Evolutionary conservation across 1,284 basidiomycete species (phyloP), one percentile per base, ranked within the genome.

Genomic region (Ustilago bromivora): DNA sequence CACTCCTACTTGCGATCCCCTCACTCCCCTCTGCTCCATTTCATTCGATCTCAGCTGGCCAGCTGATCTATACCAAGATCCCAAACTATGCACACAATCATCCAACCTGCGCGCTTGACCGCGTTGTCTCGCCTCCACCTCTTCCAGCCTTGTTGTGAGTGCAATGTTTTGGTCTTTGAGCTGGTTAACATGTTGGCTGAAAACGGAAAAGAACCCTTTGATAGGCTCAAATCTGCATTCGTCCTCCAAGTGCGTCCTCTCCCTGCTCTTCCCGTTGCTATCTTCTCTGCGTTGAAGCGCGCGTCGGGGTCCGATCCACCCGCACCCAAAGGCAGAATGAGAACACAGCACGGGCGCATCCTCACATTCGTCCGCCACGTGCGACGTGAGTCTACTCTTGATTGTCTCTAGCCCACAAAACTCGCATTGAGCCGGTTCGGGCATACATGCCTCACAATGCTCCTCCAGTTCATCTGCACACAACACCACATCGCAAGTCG

Each of bases 201-300:
- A 69, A n/a, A 66, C 19, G 32, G 17, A n/a, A 31, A 81, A 70
- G 35, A 78, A 81, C 4, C 63, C 66, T 35, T 69, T 71, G 43
- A 81, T 54, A 12, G 75, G 74, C 57, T 76, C 76, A 8, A 71
- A 75, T 13, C 63, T 55, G 40, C 80, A 82, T 23, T 64, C 49
- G 31, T 65, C 52, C 12, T 76, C 63, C 28, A 80, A 60, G 52
- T 67, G 61, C 17, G 61, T 57, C 38, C 40, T 46, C 11, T 47
- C 56, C 10, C 51, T 60, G 31, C 57, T 61, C 6, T 78, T 66
- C 8, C 47, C 59, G 2, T 58, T 51, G 10, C 61, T 57, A 38
- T 68, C 58, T 19, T 34, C 28, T 6, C 11, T 0, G 0, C 61
- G 51, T 2, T 49, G 17, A 4, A 79, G 58, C 4, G 52, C 57